Conservation (phyloP, 2,329 filamentous ascomycete genomes). For the Chaetomiaceae sp. region DNA sequence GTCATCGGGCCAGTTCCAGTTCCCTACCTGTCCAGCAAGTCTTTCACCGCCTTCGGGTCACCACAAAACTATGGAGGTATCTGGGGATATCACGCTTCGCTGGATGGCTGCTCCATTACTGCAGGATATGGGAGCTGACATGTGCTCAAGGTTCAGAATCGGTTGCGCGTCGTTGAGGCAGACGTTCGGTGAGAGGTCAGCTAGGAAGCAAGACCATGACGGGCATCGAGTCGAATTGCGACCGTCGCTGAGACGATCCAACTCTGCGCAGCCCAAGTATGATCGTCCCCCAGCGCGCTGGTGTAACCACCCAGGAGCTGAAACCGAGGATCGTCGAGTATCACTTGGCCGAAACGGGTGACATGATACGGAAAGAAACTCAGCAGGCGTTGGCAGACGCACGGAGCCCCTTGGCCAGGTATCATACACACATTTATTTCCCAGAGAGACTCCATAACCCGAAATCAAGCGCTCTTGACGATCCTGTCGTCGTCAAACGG, state of each 20-base stretch:
- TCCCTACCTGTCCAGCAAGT: too few species aligned
- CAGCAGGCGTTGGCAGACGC: conserved; percentile 5
- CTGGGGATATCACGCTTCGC: too few species aligned
- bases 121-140: too few species aligned
- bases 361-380: conserved; percentile 4
- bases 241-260: neutral
- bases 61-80: too few species aligned
- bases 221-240: too few species aligned
- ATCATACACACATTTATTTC: conserved; percentile 26
- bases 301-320: conserved; percentile 12
- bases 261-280: conserved; percentile 1
- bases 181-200: too few species aligned
- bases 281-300: conserved; percentile 12
- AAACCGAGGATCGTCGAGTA: conserved; percentile 7
- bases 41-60: too few species aligned
- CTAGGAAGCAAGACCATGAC: too few species aligned
- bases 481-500: conserved; percentile 79
- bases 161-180: too few species aligned
- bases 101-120: too few species aligned
- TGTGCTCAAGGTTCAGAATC: too few species aligned
- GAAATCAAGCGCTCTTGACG: conserved; percentile 54
- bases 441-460: conserved; percentile 3
- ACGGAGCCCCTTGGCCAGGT: conserved; percentile 17
- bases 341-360: conserved; percentile 7
- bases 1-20: too few species aligned